Base-by-base conservation (phyloP, 31 red algal genomes). In the Asparagopsis taxiformis region DNA sequence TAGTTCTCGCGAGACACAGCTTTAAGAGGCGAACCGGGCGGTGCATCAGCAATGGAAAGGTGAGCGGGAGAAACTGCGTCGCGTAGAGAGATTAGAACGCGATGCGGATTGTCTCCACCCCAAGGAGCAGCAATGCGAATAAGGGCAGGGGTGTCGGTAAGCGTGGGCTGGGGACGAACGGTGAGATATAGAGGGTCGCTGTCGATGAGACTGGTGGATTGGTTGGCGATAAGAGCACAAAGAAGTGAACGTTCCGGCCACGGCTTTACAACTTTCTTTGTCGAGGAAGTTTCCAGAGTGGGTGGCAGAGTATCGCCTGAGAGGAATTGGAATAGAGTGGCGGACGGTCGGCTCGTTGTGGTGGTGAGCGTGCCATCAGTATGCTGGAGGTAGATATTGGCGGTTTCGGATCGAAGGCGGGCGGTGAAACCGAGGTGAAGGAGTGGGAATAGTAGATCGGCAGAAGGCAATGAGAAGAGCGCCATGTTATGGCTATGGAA, bases 341-440 rank as follows among this genome's bases (percentile, higher is more conserved):
- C 62, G 8, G 63, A 16, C 6, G 30, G 11, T 21, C 77, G 62
- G 62, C 30, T 2, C 3, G 24, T 37, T 24, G 77, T 70, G 31
- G 52, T 34, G 7, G 35, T 21, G 20, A 80, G 62, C 4, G 32
- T 19, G 31, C 13, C 41, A 2, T 35, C 29, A 0, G 44, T 61
- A 0, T 50, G 43, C 16, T 15, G 29, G 25, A 80, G n/a, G 30
- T 59, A 80, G 0, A 41, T 80, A 54, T 80, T 64, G 17, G 77
- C 57, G 54, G 59, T 46, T 39, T 80, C 77, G 5, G 55, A 68
- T 1, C 77, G 77, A 39, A 80, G 64, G 9, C 77, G 48, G n/a
- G 77, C 77, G 8, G 77, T 34, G 41, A 80, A 80, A 15, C 77
- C 77, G 0, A 80, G 38, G 5, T 64, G 77, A 28, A 68, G 37